These are phyloP conservation scores for Cicer cuneatum DNA, from an alignment of 306 rosid genomes.

Conservation along the genomic window DNA sequence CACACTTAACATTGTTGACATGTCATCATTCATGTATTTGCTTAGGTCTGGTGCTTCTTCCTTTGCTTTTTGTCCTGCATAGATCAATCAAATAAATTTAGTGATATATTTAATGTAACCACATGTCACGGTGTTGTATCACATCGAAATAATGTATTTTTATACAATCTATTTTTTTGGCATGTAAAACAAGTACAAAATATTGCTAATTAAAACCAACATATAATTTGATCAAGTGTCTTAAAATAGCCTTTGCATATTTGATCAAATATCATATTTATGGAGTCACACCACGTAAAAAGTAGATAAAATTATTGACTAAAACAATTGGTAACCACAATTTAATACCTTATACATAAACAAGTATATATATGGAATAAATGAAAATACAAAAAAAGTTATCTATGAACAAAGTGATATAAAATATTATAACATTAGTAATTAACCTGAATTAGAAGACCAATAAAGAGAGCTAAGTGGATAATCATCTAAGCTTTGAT, in stretches of 20 bases:
- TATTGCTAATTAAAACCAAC: not conserved
- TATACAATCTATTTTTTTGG: no score
- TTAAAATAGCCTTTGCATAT: not conserved
- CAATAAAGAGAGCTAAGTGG: conserved; percentile 47
- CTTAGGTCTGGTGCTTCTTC: conserved; percentile 53
- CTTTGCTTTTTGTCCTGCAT: conserved; percentile 57
- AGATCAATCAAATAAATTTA: not conserved
- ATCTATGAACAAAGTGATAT: not conserved
- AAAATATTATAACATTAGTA: not conserved
- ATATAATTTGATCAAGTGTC: no score
- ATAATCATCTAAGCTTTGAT: conserved; percentile 48
- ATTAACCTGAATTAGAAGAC: conserved; percentile 52
- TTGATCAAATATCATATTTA: conserved; percentile 1
- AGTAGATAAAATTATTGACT: conserved; percentile 1
- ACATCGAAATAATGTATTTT: no score
- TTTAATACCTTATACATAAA: not conserved
- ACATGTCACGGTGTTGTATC: not conserved
- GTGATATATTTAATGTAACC: not conserved
- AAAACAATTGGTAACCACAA: no score
- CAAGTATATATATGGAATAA: not conserved
- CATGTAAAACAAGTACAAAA: no score
- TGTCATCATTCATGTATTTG: conserved; percentile 59
- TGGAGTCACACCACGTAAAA: conserved; percentile 19
- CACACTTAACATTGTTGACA: conserved; percentile 60
- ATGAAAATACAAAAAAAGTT: not conserved